A percentile compares a stretch with the other conserved stretches of the same genome.
phyloP scores from a whole-genome alignment of 352 stramenopile species.

The Blastocystis sp. region DNA sequence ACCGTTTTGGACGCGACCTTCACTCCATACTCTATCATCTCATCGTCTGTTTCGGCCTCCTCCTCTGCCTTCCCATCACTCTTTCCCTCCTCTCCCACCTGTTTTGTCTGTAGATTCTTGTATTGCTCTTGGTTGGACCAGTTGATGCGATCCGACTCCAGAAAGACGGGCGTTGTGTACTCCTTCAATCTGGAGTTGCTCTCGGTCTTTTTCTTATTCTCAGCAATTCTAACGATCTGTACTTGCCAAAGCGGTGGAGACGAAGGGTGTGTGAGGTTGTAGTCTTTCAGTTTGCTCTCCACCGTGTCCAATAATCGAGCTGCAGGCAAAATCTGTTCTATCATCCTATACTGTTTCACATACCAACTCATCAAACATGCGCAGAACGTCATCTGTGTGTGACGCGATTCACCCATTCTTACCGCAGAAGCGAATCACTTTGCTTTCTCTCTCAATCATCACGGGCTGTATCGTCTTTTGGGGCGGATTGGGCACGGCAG shows the following conservation, averaged over 20 bases:
- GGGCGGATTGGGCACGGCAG: neutral
- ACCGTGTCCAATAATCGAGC: conserved; percentile 31
- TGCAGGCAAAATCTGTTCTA: neutral
- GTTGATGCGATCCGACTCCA: conserved; percentile 4
- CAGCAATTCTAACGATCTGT: neutral
- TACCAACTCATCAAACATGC: conserved; percentile 56
- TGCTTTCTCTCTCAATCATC: neutral
- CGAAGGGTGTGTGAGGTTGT: neutral
- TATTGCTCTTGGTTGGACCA: neutral
- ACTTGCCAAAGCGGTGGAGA: neutral
- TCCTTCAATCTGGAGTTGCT: neutral
- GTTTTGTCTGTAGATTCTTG: conserved; percentile 29
- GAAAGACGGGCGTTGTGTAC: conserved; percentile 7
- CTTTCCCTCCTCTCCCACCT: neutral
- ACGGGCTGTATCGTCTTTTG: neutral
- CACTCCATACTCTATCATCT: conserved; percentile 43
- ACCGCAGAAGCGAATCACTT: conserved; percentile 41
- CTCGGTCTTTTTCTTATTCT: neutral
- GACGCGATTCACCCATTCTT: neutral
- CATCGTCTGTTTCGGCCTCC: conserved; percentile 49
- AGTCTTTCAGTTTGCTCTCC: neutral
- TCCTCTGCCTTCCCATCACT: conserved; percentile 34
- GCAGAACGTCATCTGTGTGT: conserved; percentile 4
- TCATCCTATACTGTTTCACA: neutral
- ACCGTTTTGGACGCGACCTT: conserved; percentile 38